A percentile compares a stretch with the other conserved stretches of the same genome.
These are phyloP conservation scores for Beauveria sp. DNA, from an alignment of 2,329 filamentous ascomycete species.

Conservation along the genomic window DNA sequence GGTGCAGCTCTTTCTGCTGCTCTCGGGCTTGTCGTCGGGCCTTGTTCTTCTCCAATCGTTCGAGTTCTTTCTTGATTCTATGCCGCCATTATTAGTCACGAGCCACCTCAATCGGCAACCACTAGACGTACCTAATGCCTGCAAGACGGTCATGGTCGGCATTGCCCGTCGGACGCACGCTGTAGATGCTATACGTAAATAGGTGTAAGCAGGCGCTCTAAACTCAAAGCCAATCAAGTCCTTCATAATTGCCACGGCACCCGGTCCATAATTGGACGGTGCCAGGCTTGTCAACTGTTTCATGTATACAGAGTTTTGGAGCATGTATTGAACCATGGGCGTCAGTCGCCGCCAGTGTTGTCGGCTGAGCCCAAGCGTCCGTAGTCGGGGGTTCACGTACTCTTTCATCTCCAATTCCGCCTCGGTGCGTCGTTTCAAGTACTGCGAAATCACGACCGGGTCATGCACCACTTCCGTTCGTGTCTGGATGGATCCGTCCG, in stretches of 20 bases:
- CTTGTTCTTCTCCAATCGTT: conserved; percentile 82
- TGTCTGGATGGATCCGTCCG: conserved; percentile 47
- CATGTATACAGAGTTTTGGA: neutral
- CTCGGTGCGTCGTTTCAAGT: conserved; percentile 69
- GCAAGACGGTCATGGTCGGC: conserved; percentile 44
- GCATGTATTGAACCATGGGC: neutral
- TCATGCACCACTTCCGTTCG: conserved; percentile 68
- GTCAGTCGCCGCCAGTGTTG: neutral
- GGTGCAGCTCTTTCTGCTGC: conserved; percentile 68
- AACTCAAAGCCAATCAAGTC: conserved; percentile 28
- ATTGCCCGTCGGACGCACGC: conserved; percentile 40
- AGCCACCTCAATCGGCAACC: neutral
- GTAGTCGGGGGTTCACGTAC: conserved; percentile 38
- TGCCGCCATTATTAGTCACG: conserved; percentile 13
- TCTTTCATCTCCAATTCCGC: conserved; percentile 65
- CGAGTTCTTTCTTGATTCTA: conserved; percentile 56
- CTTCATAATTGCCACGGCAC: conserved; percentile 21
- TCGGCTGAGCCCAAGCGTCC: neutral
- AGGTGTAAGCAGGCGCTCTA: conserved; percentile 30
- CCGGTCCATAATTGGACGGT: conserved; percentile 18
- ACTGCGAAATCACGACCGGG: conserved; percentile 80
- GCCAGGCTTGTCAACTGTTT: neutral
- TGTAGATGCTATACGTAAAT: conserved; percentile 40
- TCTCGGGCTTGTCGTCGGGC: conserved; percentile 85
- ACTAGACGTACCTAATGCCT: conserved; percentile 29